A percentile compares a stretch with the other conserved stretches of the same genome.
Evolutionary conservation across 148 eudicot genomes (phyloP).

Genomic region (Camellia granthamiana): DNA sequence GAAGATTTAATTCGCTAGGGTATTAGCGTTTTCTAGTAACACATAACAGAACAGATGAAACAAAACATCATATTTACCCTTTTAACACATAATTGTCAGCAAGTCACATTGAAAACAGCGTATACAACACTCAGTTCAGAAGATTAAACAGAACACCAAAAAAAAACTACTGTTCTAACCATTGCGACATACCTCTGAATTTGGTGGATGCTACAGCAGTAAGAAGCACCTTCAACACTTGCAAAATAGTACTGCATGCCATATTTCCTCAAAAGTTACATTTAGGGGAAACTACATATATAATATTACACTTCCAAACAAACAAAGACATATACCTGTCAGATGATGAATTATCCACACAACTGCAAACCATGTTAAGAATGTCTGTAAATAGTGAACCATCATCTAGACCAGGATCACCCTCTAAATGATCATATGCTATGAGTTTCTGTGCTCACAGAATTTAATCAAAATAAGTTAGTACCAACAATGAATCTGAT

Average conservation of each 20-base stretch:
- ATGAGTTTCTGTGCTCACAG: conserved; percentile 77
- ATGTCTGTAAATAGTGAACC: conserved; percentile 74
- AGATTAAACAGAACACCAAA: not conserved
- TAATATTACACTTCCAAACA: not conserved
- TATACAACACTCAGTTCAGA: not conserved
- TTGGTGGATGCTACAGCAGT: conserved; percentile 94
- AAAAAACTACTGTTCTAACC: not conserved
- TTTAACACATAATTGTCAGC: not conserved
- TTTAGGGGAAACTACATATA: not conserved
- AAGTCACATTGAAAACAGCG: not conserved
- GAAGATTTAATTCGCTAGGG: too few species aligned
- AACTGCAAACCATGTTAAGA: conserved; percentile 80
- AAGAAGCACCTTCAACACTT: conserved; percentile 94
- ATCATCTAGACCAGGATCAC: conserved; percentile 97
- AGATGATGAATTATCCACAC: conserved; percentile 87
- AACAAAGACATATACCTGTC: conserved; percentile 59
- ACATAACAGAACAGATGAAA: not conserved
- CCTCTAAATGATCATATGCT: conserved; percentile 94
- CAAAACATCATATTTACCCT: not conserved
- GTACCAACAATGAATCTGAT: not conserved
- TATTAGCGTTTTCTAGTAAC: too few species aligned
- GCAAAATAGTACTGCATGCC: conserved; percentile 82
- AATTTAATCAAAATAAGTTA: conserved; percentile 21
- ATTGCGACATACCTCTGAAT: conserved; percentile 65
- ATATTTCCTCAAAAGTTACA: conserved; percentile 20